Conservation (phyloP, 2,329 filamentous ascomycete genomes). For the Monosporascus sp. region DNA sequence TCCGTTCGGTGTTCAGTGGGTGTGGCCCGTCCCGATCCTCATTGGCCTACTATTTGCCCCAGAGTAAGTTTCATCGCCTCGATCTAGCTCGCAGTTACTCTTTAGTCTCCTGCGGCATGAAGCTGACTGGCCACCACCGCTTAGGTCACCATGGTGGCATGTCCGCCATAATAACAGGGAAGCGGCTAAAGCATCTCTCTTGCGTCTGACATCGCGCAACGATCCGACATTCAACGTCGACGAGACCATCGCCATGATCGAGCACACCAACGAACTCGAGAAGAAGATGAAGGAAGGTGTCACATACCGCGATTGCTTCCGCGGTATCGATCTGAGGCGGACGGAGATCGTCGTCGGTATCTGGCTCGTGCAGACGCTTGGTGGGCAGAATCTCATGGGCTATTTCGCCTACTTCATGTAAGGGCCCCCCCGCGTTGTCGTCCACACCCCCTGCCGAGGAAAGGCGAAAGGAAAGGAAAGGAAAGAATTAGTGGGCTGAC, state of each 20-base stretch:
- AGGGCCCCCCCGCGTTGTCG: background rate
- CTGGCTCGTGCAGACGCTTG: slow-evolving; percentile 43
- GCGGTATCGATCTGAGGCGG: slow-evolving; percentile 43
- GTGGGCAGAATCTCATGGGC: slow-evolving; percentile 44
- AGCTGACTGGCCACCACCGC: background rate
- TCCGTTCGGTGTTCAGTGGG: slow-evolving; percentile 48
- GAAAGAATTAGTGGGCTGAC: slow-evolving; percentile 1
- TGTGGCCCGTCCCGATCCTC: slow-evolving; percentile 44
- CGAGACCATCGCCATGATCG: slow-evolving; percentile 47
- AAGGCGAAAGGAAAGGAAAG: background rate
- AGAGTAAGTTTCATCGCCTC: slow-evolving; percentile 27
- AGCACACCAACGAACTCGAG: slow-evolving; percentile 47
- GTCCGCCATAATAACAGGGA: slow-evolving; percentile 37
- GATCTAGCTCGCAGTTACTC: no score
- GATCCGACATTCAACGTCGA: slow-evolving; percentile 37
- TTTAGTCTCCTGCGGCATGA: no score
- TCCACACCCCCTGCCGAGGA: slow-evolving; percentile 9
- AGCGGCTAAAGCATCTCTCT: slow-evolving; percentile 34
- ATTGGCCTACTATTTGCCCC: slow-evolving; percentile 40
- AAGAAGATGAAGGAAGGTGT: slow-evolving; percentile 36
- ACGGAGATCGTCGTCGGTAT: slow-evolving; percentile 47
- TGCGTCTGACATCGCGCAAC: slow-evolving; percentile 34
- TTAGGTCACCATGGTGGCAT: slow-evolving; percentile 46
- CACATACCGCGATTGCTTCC: slow-evolving; percentile 47
- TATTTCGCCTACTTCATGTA: slow-evolving; percentile 41